These are phyloP conservation scores for Fusarium sp. DNA, from an alignment of 2,329 filamentous ascomycete genomes.

Conservation along the genomic window DNA sequence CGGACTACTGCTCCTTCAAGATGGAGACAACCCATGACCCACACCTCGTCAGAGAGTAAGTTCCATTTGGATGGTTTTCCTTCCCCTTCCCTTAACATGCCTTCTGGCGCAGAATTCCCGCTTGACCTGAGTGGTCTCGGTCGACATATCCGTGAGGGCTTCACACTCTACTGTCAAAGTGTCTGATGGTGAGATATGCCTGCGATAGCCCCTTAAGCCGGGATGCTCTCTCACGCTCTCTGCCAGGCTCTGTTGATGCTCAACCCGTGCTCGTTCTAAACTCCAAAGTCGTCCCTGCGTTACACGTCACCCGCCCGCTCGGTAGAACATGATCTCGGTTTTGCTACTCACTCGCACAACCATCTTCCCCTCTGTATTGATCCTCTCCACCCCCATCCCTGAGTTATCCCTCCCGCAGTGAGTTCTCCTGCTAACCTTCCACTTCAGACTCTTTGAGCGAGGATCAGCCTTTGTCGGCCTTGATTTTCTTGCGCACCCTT, in stretches of 20 bases:
- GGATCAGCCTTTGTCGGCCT: constrained; percentile 87
- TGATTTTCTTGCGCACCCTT: constrained; percentile 93
- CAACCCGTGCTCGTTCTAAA: constrained; percentile 54
- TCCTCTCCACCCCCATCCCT: constrained; percentile 58
- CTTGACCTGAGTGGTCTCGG: constrained; percentile 59
- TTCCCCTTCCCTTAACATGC: constrained; percentile 76
- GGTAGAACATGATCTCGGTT: constrained; percentile 59
- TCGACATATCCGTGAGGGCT: constrained; percentile 52
- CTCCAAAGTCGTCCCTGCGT: constrained; percentile 57
- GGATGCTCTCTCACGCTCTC: constrained; percentile 75
- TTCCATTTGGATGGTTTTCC: constrained; percentile 75
- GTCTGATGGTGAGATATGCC: constrained; percentile 79
- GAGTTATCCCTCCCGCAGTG: constrained; percentile 50
- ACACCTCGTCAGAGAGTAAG: constrained; percentile 99
- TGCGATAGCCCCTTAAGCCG: constrained; percentile 68
- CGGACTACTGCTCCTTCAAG: constrained; percentile 97
- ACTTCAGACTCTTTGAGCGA: constrained; percentile 88
- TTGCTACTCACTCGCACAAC: constrained; percentile 66
- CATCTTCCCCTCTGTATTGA: constrained; percentile 69
- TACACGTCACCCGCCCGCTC: constrained; percentile 54
- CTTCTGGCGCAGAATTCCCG: constrained; percentile 60
- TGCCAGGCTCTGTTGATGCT: constrained; percentile 71
- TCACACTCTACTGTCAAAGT: constrained; percentile 56
- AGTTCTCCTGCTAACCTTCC: constrained; percentile 48
- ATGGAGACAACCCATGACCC: constrained; percentile 96